A percentile compares a stretch with the other conserved stretches of the same genome.
phyloP scores from a whole-genome alignment of 1,284 basidiomycete species.

The Microbotryum scabiosae region DNA sequence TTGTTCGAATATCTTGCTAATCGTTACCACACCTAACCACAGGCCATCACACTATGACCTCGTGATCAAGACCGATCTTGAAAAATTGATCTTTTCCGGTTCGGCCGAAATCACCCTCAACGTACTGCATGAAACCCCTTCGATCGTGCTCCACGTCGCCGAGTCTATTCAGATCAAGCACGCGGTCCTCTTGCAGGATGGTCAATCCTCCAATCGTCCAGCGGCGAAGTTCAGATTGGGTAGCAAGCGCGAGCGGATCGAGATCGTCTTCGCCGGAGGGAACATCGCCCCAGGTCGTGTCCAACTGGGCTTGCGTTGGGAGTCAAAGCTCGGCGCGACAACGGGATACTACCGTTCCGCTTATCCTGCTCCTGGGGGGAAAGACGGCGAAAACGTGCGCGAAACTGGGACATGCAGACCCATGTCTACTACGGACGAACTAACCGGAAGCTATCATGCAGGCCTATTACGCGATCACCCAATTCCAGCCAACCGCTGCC shows the following conservation, averaged over 20 bases:
- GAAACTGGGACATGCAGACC: slow-evolving; percentile 42
- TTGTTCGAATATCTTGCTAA: too few species aligned
- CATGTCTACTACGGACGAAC: slow-evolving; percentile 43
- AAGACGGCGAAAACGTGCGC: slow-evolving; percentile 58
- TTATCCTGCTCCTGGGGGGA: slow-evolving; percentile 43
- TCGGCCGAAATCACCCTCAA: slow-evolving; percentile 61
- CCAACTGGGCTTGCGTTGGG: slow-evolving; percentile 42
- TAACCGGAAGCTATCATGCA: slow-evolving; percentile 50
- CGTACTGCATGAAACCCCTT: too few species aligned
- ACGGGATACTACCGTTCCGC: slow-evolving; percentile 43
- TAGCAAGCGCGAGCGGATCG: slow-evolving; percentile 56
- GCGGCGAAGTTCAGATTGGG: slow-evolving; percentile 53
- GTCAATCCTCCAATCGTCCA: background rate
- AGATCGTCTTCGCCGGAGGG: slow-evolving; percentile 51
- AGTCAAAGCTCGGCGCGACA: slow-evolving; percentile 32
- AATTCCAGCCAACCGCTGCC: slow-evolving; percentile 62
- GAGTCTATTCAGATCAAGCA: slow-evolving; percentile 47
- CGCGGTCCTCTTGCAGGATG: too few species aligned
- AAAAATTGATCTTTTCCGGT: slow-evolving; percentile 61
- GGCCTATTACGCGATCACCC: slow-evolving; percentile 37
- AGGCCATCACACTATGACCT: slow-evolving; percentile 52
- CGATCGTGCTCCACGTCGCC: slow-evolving; percentile 51
- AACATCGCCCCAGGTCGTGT: slow-evolving; percentile 20
- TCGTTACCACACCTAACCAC: too few species aligned
- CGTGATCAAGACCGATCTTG: slow-evolving; percentile 73